phyloP scores from a whole-genome alignment of 768 basidiomycete genomes.

The Boletus bicolor region DNA sequence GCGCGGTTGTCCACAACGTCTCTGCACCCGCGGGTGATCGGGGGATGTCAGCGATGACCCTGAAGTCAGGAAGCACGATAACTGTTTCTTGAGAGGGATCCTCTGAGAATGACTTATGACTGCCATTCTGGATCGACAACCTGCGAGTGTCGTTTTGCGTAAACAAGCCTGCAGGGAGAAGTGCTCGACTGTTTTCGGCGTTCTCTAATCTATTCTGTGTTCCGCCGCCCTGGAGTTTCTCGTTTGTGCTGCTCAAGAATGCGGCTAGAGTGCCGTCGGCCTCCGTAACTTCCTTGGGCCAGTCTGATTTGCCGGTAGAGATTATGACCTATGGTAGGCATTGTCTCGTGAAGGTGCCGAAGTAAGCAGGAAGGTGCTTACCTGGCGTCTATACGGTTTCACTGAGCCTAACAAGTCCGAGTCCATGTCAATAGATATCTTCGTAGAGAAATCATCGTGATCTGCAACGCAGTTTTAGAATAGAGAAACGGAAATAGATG shows the following conservation, averaged over 20 bases:
- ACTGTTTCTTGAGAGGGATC: conserved; percentile 68
- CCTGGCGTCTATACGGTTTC: conserved; percentile 82
- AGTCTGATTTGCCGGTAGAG: conserved; percentile 87
- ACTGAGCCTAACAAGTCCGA: conserved; percentile 82
- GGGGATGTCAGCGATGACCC: conserved; percentile 70
- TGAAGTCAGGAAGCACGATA: conserved; percentile 91
- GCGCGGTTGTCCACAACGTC: conserved; percentile 59
- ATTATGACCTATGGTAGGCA: conserved; percentile 62
- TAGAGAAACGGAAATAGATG: conserved; percentile 25
- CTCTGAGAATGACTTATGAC: conserved; percentile 65
- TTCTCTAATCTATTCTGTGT: not conserved
- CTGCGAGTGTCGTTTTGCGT: conserved; percentile 49
- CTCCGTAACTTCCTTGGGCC: conserved; percentile 77
- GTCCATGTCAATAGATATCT: conserved; percentile 76
- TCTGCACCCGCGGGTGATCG: conserved; percentile 63
- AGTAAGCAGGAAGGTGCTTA: conserved; percentile 26
- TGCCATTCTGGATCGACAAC: conserved; percentile 80
- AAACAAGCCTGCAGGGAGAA: conserved; percentile 50
- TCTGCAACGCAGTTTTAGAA: conserved; percentile 38
- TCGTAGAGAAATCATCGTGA: conserved; percentile 69
- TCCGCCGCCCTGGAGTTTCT: conserved; percentile 8
- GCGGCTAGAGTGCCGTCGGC: conserved; percentile 70
- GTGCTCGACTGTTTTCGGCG: conserved; percentile 4
- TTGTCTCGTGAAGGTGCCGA: not conserved
- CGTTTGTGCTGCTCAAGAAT: conserved; percentile 36